These are phyloP conservation scores for Paramecium sonneborni DNA, from an alignment of 73 alveolate species.

Conservation along the genomic window DNA sequence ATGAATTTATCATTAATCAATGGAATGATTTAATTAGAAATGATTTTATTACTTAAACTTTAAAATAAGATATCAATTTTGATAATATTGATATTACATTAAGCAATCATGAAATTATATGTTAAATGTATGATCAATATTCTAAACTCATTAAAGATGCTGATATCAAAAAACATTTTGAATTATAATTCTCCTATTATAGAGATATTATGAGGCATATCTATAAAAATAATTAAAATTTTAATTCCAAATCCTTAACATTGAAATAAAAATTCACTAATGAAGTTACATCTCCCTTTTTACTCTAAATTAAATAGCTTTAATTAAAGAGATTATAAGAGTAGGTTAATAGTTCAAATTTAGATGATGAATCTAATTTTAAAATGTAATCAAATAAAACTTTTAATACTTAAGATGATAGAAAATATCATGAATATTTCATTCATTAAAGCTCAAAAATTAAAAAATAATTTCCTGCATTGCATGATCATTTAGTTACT, in stretches of 20 bases:
- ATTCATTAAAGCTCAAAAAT: not conserved
- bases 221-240: not conserved
- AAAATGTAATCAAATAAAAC: not conserved
- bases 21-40: not conserved
- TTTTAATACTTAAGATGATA: not conserved
- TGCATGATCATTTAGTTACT: not conserved
- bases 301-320: not conserved
- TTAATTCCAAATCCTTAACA: not conserved
- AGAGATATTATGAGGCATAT: conserved; percentile 17
- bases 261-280: not conserved
- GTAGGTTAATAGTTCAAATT: not conserved
- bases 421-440: conserved; percentile 43
- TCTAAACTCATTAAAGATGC: not conserved
- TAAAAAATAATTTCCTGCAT: not conserved
- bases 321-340: conserved; percentile 1
- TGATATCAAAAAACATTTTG: not conserved
- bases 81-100: not conserved
- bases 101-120: not conserved
- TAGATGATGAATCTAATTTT: not conserved
- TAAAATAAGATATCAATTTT: not conserved
- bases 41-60: not conserved
- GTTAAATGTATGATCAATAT: not conserved
- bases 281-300: conserved; percentile 17
- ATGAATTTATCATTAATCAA: not conserved
- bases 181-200: not conserved